These are phyloP conservation scores for Mycena filopes DNA, from an alignment of 768 basidiomycete species.

Conservation along the genomic window DNA sequence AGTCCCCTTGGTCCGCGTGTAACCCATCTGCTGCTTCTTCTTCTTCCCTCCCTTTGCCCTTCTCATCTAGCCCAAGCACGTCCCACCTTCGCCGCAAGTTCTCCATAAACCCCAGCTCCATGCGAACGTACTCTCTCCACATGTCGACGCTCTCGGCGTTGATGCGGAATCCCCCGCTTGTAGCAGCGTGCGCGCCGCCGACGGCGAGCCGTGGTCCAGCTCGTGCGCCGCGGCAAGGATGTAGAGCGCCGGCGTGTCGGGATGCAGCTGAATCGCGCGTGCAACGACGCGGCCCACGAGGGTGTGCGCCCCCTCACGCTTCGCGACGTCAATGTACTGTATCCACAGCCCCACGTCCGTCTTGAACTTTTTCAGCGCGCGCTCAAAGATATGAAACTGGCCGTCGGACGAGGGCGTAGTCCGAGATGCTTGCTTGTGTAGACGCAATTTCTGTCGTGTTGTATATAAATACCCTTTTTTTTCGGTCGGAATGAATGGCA, in stretches of 20 bases:
- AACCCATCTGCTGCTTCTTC: conserved; percentile 39
- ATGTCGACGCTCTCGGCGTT: conserved; percentile 77
- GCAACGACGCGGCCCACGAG: conserved; percentile 87
- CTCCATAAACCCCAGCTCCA: conserved; percentile 91
- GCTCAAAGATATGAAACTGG: conserved; percentile 93
- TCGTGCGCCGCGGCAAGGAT: conserved; percentile 89
- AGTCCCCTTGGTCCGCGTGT: conserved; percentile 47
- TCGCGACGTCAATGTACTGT: conserved; percentile 88
- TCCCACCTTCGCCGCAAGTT: conserved; percentile 82
- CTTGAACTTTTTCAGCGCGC: conserved; percentile 90
- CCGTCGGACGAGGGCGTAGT: conserved; percentile 85
- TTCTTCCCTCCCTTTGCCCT: conserved; percentile 44
- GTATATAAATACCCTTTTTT: conserved; percentile 12
- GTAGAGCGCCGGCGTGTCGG: conserved; percentile 80
- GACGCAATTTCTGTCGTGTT: conserved; percentile 50
- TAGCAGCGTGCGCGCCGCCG: conserved; percentile 84
- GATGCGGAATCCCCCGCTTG: conserved; percentile 87
- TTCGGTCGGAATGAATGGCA: not conserved
- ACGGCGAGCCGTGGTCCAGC: conserved; percentile 74
- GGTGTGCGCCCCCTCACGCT: conserved; percentile 80
- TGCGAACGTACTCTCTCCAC: conserved; percentile 91
- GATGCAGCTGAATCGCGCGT: conserved; percentile 89
- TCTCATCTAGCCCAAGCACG: conserved; percentile 71
- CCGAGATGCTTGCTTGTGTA: conserved; percentile 74
- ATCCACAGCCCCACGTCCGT: conserved; percentile 89